A percentile compares a stretch with the other conserved stretches of the same genome.
These are phyloP conservation scores for Microdochium bolleyi DNA, from an alignment of 2,329 filamentous ascomycete species.

Conservation along the genomic window DNA sequence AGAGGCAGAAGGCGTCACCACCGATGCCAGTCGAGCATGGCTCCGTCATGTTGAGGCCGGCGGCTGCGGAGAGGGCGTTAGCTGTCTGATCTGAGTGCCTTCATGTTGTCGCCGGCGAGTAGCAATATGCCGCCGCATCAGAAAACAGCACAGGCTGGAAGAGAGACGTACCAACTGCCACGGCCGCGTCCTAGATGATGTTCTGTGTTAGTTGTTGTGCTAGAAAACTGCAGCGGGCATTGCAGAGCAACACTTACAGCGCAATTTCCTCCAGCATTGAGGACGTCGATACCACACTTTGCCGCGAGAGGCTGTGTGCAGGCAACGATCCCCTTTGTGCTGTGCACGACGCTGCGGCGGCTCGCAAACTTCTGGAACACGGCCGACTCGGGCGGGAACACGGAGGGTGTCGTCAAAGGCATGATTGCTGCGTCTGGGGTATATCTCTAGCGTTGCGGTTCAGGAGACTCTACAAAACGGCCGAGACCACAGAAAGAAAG, in stretches of 20 bases:
- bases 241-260: conserved; percentile 52
- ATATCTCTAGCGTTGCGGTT: neutral
- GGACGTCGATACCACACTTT: conserved; percentile 75
- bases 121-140: conserved; percentile 1
- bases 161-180: conserved; percentile 65
- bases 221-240: neutral
- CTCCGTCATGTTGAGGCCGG: conserved; percentile 87
- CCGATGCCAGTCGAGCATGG: conserved; percentile 91
- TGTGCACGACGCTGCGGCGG: conserved; percentile 86
- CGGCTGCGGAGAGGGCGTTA: conserved; percentile 45
- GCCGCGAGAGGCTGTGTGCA: conserved; percentile 86
- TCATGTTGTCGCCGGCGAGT: neutral
- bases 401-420: conserved; percentile 37
- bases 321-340: conserved; percentile 82
- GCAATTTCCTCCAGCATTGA: conserved; percentile 87
- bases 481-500: neutral
- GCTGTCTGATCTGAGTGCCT: neutral
- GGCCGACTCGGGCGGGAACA: conserved; percentile 35
- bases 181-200: conserved; percentile 71
- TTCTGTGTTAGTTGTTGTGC: neutral
- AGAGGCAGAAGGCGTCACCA: conserved; percentile 95
- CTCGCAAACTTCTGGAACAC: conserved; percentile 63
- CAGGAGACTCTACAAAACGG: neutral
- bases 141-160: neutral
- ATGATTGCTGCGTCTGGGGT: conserved; percentile 18